These are phyloP conservation scores for Myxozyma neglecta DNA, from an alignment of 805 yeast species.

Conservation along the genomic window DNA sequence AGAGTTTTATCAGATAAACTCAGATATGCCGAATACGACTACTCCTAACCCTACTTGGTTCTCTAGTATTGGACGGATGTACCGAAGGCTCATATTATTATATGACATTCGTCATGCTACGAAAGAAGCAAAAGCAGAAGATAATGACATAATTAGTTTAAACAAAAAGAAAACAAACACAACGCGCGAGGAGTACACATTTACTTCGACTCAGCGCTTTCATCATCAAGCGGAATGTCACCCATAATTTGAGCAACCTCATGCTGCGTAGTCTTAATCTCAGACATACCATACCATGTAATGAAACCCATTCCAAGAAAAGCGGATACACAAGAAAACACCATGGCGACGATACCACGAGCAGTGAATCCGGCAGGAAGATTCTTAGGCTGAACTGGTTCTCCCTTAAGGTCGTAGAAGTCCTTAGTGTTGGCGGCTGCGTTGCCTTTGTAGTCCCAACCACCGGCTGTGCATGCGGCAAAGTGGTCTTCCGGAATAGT, in stretches of 20 bases:
- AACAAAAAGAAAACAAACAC: neutral
- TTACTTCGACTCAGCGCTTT: constrained; percentile 49
- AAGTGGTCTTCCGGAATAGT: constrained; percentile 61
- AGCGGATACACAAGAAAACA: constrained; percentile 85
- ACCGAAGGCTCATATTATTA: no score
- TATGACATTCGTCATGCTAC: no score
- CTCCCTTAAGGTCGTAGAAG: constrained; percentile 66
- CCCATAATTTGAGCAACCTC: constrained; percentile 53
- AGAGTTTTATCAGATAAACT: no score
- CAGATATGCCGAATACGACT: no score
- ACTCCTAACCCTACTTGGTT: no score
- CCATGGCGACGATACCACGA: constrained; percentile 90
- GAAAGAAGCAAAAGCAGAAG: no score
- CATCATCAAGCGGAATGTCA: constrained; percentile 51
- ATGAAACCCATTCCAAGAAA: constrained; percentile 76
- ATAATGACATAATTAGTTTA: neutral
- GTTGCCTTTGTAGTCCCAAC: constrained; percentile 64
- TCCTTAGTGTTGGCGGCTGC: constrained; percentile 80
- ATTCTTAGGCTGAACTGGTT: constrained; percentile 59
- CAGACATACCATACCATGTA: constrained; percentile 82
- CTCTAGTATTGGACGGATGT: no score
- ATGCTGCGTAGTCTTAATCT: constrained; percentile 66
- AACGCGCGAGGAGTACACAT: neutral
- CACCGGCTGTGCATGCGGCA: constrained; percentile 55
- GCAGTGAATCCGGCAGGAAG: constrained; percentile 93